These are phyloP conservation scores for Seiridium cupressi DNA, from an alignment of 2,329 filamentous ascomycete species.

Conservation along the genomic window DNA sequence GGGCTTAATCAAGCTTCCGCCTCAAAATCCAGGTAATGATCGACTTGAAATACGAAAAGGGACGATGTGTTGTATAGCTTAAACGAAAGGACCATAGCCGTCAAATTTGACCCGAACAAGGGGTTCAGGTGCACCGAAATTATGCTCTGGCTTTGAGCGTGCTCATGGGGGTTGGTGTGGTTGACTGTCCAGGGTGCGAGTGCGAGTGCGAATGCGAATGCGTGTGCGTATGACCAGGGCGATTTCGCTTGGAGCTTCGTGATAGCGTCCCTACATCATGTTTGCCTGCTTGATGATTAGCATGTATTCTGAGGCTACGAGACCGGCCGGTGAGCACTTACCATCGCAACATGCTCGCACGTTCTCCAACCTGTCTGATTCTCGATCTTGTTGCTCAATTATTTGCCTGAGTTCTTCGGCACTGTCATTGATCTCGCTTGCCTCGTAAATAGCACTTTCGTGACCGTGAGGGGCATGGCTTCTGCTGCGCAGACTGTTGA, in stretches of 20 bases:
- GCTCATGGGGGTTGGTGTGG: conserved; percentile 31
- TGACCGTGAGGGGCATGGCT: conserved; percentile 32
- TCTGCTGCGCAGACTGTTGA: conserved; percentile 54
- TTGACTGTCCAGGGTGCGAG: conserved; percentile 28
- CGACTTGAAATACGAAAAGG: neutral
- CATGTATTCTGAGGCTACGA: neutral
- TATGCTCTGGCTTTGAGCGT: conserved; percentile 31
- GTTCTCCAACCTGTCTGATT: conserved; percentile 83
- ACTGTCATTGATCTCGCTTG: conserved; percentile 67
- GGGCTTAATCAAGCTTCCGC: neutral
- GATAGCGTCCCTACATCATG: conserved; percentile 68
- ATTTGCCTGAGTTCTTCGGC: conserved; percentile 80
- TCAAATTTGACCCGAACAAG: neutral
- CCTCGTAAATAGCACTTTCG: conserved; percentile 50
- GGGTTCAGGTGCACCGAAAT: neutral
- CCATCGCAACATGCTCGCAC: conserved; percentile 97
- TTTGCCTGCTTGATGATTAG: conserved; percentile 52
- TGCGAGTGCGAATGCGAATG: conserved; percentile 26
- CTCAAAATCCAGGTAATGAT: neutral
- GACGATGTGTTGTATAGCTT: too few relatives aligned
- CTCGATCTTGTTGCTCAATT: conserved; percentile 75
- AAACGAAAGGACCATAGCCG: too few relatives aligned
- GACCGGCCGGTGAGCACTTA: conserved; percentile 44
- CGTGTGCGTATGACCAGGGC: conserved; percentile 29
- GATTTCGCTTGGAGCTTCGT: conserved; percentile 43